Evolutionary conservation across 495 filamentous ascomycete genomes (phyloP).

Genomic region (Rhizodiscina lignyota): DNA sequence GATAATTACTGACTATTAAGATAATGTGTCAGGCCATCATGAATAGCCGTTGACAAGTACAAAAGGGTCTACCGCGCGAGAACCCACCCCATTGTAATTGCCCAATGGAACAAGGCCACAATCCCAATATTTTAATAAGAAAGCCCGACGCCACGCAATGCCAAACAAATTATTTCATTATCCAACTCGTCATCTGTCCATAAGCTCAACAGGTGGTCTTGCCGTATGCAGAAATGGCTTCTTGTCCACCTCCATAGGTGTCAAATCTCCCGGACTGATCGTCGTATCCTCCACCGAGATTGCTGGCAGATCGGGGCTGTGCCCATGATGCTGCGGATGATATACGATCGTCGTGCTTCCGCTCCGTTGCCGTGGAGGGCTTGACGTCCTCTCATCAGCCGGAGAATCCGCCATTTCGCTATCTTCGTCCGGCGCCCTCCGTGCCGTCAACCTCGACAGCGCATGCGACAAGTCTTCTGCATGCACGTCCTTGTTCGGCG

Average conservation of each 20-base stretch:
- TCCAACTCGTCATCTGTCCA: too few species aligned
- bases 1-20: too few species aligned
- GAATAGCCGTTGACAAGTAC: too few species aligned
- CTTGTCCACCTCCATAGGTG: slow-evolving; percentile 3
- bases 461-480: slow-evolving; percentile 77
- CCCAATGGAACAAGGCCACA: too few species aligned
- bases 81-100: too few species aligned
- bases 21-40: too few species aligned
- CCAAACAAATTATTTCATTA: too few species aligned
- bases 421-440: too few species aligned
- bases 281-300: slow-evolving; percentile 87
- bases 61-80: too few species aligned
- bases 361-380: slow-evolving; percentile 30
- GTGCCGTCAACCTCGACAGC: slow-evolving; percentile 40
- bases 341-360: slow-evolving; percentile 56
- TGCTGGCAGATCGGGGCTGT: slow-evolving; percentile 62
- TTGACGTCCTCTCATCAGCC: slow-evolving; percentile 23
- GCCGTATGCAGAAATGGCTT: slow-evolving; percentile 54
- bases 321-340: slow-evolving; percentile 56
- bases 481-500: slow-evolving; percentile 86
- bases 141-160: too few species aligned
- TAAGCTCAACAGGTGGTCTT: slow-evolving; percentile 81
- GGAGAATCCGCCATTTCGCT: slow-evolving; percentile 11
- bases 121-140: too few species aligned
- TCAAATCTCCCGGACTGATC: slow-evolving; percentile 27